Evolutionary conservation across 306 rosid species (phyloP).

Genomic region (Casuarina cunninghamiana): DNA sequence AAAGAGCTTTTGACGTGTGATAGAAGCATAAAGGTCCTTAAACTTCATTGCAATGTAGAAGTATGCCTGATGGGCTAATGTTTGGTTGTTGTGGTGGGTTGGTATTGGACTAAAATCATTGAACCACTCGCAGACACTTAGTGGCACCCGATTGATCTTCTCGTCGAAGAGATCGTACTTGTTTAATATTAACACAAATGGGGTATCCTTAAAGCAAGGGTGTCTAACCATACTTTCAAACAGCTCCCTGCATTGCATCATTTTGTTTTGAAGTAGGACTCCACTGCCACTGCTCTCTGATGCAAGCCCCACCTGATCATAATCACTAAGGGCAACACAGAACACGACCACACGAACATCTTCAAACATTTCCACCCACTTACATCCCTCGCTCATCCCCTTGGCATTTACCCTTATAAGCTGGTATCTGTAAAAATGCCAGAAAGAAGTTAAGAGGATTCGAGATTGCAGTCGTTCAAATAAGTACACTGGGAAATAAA

Average conservation of each 20-base stretch:
- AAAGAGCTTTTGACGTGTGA: constrained; percentile 69
- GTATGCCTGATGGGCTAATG: constrained; percentile 89
- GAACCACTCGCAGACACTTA: constrained; percentile 84
- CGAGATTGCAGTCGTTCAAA: neutral
- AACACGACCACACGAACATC: constrained; percentile 88
- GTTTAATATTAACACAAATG: constrained; percentile 82
- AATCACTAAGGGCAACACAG: constrained; percentile 79
- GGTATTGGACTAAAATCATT: constrained; percentile 68
- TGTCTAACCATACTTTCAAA: constrained; percentile 88
- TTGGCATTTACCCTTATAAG: constrained; percentile 93
- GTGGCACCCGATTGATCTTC: constrained; percentile 53
- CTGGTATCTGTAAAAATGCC: constrained; percentile 70
- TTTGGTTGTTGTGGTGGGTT: constrained; percentile 63
- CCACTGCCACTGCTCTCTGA: constrained; percentile 75
- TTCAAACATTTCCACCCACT: constrained; percentile 99
- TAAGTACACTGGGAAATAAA: neutral
- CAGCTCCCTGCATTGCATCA: constrained; percentile 91
- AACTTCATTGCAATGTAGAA: constrained; percentile 96
- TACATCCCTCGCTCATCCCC: constrained; percentile 94
- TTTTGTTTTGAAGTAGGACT: constrained; percentile 80
- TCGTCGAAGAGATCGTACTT: constrained; percentile 87
- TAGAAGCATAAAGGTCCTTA: constrained; percentile 83
- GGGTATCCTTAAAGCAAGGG: constrained; percentile 84
- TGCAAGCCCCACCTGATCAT: constrained; percentile 64
- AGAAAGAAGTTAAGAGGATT: constrained; percentile 11